Evolutionary conservation across 83 land plant species (phyloP), one percentile per base, ranked within the genome.

Genomic region (Diphasiastrum complanatum): DNA sequence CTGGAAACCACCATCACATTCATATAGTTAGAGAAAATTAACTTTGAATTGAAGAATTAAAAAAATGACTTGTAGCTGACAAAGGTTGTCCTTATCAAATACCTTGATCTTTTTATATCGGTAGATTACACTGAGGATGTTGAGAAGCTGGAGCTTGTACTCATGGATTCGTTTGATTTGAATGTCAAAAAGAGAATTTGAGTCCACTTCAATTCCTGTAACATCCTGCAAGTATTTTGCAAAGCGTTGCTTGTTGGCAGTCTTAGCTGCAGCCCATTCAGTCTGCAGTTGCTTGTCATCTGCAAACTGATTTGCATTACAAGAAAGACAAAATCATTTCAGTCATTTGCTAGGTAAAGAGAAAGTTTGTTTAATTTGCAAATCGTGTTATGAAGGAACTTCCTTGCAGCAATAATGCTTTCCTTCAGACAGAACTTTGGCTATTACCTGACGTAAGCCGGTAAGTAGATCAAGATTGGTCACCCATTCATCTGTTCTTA

Each of bases 121-220:
- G 63, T 85, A 84, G 37, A 95, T 76, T 30, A 85, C 90, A 33
- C 89, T 78, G 65, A 95, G 41, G 36, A 95, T 86, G 61, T 95
- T 95, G 46, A 95, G 69, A 48, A 89, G 68, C 45, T 95, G 97
- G 26, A 97, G 75, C 69, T 95, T 95, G 47, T 95, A 89, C 47
- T 95, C 97, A 63, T 95, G 97, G 34, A 95, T 89, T 30, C 97
- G 89, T 67, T 95, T 95, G 60, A 95, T 82, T 78, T 91, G 99
- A 67, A 84, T 89, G 71, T 95, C 99, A 77, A 89, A 95, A 43
- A 95, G 77, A 29, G 78, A 78, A 52, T 79, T 67, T 5, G 88
- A 83, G 48, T 84, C 79, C 40, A 93, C 74, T 40, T 45, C 63
- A 12, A 81, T 76, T 14, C 98, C 98, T 28, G 96, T 85, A 8